Percentiles rank a stretch among this genome's conserved stretches.
Conservation (phyloP, 495 filamentous ascomycete genomes). For the Parathielavia appendiculata region DNA sequence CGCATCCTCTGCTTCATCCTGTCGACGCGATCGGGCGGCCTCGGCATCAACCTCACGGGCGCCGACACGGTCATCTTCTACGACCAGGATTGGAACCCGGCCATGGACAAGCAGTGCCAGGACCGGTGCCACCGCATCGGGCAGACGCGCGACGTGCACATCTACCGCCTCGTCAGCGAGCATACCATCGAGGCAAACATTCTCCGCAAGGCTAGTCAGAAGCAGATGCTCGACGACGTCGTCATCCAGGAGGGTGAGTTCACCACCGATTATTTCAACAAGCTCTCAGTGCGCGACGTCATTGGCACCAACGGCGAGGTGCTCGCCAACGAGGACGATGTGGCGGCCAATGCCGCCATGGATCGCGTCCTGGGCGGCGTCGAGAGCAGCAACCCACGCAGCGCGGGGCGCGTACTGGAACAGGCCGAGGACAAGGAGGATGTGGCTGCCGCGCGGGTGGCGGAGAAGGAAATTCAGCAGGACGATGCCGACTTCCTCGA, state of each 20-base stretch:
- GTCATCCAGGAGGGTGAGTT: constrained; percentile 99
- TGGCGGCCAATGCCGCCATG: constrained; percentile 73
- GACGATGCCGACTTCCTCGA: constrained; percentile 94
- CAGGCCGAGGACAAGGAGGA: constrained; percentile 92
- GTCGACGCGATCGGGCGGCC: constrained; percentile 86
- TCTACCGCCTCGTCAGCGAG: constrained; percentile 95
- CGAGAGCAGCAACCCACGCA: constrained; percentile 42
- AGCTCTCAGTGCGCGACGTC: constrained; percentile 65
- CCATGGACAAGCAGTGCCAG: constrained; percentile 99
- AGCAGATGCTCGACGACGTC: constrained; percentile 94
- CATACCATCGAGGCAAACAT: constrained; percentile 99
- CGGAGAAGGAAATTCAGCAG: constrained; percentile 82
- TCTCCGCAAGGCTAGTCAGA: constrained; percentile 90
- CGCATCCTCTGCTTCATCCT: constrained; percentile 94
- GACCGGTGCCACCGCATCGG: constrained; percentile 97
- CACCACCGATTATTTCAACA: constrained; percentile 95
- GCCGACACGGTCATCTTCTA: constrained; percentile 99
- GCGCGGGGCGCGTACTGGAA: constrained; percentile 62
- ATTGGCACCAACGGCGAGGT: constrained; percentile 56
- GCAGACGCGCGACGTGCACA: constrained; percentile 96
- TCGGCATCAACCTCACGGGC: constrained; percentile 95
- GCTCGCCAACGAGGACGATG: constrained; percentile 53
- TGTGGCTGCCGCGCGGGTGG: constrained; percentile 75
- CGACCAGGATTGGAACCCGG: constrained; percentile 98
- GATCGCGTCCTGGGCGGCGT: constrained; percentile 71